A percentile compares a stretch with the other conserved stretches of the same genome.
These are phyloP conservation scores for Agrocybe pediades DNA, from an alignment of 768 basidiomycete genomes.

Conservation along the genomic window DNA sequence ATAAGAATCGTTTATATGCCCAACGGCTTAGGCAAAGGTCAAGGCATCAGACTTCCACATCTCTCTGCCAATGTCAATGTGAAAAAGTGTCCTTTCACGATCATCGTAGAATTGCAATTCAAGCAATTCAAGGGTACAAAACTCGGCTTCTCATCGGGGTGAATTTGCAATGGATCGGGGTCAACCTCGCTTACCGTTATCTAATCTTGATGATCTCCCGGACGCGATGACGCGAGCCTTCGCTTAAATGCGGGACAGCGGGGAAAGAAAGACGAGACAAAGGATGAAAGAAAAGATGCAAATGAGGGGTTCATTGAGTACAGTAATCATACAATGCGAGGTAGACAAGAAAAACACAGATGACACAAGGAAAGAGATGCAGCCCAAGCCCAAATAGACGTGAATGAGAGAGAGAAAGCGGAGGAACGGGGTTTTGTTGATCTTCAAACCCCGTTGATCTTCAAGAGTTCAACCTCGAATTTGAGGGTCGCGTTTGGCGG, in stretches of 20 bases:
- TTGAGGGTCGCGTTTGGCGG: slow-evolving; percentile 72
- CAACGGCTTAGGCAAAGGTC: neutral
- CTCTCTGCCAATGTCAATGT: neutral
- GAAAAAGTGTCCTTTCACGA: neutral
- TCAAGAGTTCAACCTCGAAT: slow-evolving; percentile 84
- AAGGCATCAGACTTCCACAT: neutral
- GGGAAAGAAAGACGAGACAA: slow-evolving; percentile 8
- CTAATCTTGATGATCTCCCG: slow-evolving; percentile 14
- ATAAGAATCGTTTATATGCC: neutral
- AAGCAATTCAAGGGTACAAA: slow-evolving; percentile 1
- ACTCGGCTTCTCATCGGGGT: neutral
- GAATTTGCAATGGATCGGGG: slow-evolving; percentile 5
- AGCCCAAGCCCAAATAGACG: slow-evolving; percentile 9
- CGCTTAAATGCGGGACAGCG: neutral
- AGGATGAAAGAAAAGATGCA: slow-evolving; percentile 3
- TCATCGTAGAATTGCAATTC: neutral
- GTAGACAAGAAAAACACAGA: slow-evolving; percentile 25
- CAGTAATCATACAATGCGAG: slow-evolving; percentile 30
- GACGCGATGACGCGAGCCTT: neutral
- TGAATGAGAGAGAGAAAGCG: neutral
- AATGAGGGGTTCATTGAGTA: slow-evolving; percentile 10
- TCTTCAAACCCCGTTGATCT: slow-evolving; percentile 69
- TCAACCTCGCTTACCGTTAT: slow-evolving; percentile 3
- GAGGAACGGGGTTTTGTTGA: no score
- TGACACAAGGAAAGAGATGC: slow-evolving; percentile 6